phyloP scores from a whole-genome alignment of 2,329 filamentous ascomycete genomes.

The Paramyrothecium sp. region DNA sequence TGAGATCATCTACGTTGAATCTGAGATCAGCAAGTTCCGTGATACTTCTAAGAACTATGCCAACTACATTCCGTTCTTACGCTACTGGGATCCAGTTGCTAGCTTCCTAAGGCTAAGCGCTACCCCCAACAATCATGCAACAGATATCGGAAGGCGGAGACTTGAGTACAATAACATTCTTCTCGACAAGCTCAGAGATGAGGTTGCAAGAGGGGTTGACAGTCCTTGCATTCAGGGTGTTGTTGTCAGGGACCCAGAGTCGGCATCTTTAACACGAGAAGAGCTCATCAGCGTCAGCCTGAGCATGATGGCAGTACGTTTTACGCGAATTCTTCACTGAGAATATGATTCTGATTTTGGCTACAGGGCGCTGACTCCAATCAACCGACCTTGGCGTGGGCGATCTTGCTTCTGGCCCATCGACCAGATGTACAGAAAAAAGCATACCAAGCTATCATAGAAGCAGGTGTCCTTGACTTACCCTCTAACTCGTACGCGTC shows the following conservation, averaged over 20 bases:
- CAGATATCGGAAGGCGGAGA: slow-evolving; percentile 64
- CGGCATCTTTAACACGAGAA: too few relatives aligned
- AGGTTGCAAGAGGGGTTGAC: slow-evolving; percentile 44
- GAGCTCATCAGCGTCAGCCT: too few relatives aligned
- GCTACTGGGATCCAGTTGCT: slow-evolving; percentile 53
- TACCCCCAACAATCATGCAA: slow-evolving; percentile 71
- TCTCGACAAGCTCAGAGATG: slow-evolving; percentile 52
- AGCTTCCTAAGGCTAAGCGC: slow-evolving; percentile 60
- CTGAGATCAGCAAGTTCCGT: slow-evolving; percentile 72
- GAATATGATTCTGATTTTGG: slow-evolving; percentile 47
- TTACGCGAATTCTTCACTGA: slow-evolving; percentile 50
- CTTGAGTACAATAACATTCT: too few relatives aligned
- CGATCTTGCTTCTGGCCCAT: too few relatives aligned
- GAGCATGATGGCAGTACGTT: too few relatives aligned
- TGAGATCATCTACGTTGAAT: slow-evolving; percentile 75
- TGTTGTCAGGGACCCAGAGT: slow-evolving; percentile 53
- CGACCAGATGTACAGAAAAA: slow-evolving; percentile 50
- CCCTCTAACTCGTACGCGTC: too few relatives aligned
- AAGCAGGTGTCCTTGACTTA: slow-evolving; percentile 40
- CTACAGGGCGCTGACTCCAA: too few relatives aligned
- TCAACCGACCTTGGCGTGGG: too few relatives aligned
- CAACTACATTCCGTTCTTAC: slow-evolving; percentile 76
- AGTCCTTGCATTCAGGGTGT: slow-evolving; percentile 54
- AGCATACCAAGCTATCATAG: slow-evolving; percentile 50
- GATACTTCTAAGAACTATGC: slow-evolving; percentile 83